Base-by-base conservation (phyloP, 345 rosid genomes). In the Hypericum androsaemum region DNA sequence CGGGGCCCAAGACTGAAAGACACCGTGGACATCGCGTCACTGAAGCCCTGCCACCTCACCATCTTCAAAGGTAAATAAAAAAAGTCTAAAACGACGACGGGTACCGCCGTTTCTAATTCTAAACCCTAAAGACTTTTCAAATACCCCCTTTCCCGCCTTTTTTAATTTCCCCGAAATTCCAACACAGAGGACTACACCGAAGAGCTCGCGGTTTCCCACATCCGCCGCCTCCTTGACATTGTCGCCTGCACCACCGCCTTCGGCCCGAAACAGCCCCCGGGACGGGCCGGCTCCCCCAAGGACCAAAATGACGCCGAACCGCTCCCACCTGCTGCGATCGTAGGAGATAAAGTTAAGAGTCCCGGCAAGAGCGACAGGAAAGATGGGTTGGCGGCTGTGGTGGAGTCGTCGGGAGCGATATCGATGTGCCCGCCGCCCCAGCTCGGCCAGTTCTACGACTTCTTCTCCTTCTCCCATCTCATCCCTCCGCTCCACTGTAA, bases 21-120 rank as follows among this genome's bases (percentile, higher is more conserved):
- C 56, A 65, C 88, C 7, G 86, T 74, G 17, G 98, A 92, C 73
- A 76, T 88, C 68, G 59, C 68, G 58, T 72, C 86, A 12, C 94
- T 92, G 48, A 92, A 92, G 60, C 98, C 96, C 5, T 88, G 83
- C 80, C 86, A 84, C 69, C 86, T 92, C 61, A 77, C 80, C 57
- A 61, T 88, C 41, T 38, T 59, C 0, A 79, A 82, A 80, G 96
- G 98, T 84, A 49, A 11, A 28, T 2, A 37, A 41, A n/a, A 7
- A 10, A 70, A 71, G 70, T 7, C n/a, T n/a, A 2, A 1, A 42
- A 0, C 38, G 10, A n/a, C 6, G 48, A 10, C n/a, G n/a, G n/a
- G 10, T 5, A 7, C 6, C 38, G 41, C 43, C 6, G 5, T 12
- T 10, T 17, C 6, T n/a, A 11, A 5, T 39, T 44, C 37, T 22